Evolutionary conservation across 108 stramenopile species (phyloP), one percentile per base, ranked within the genome.

Genomic region (Conticribra guillardii): DNA sequence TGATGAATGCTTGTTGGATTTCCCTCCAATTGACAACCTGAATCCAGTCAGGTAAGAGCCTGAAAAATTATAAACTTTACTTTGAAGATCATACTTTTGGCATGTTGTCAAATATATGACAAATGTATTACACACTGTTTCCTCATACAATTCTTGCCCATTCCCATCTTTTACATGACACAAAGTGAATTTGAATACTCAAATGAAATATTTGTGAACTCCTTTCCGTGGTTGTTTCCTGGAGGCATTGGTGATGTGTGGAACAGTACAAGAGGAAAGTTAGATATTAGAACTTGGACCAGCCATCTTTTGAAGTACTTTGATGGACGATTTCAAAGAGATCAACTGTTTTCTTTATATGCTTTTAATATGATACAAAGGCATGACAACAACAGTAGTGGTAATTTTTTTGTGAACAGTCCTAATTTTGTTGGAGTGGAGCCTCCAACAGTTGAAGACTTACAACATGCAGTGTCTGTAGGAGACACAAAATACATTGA

Each of bases 251-350:
- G 52, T 0, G 75, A 71, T 26, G 33, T 60, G 5, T 68, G 71
- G 29, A 63, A 76, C 24, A 11, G 11, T 22, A 50, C 18, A 26
- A 30, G 73, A 21, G 67, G 67, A 8, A 60, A 33, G 46, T 21
- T 37, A 0, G 23, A 46, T 3, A 30, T 28, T 24, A 16, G 7
- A 5, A 46, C 33, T 2, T 76, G 75, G 75, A 70, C 69, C 3
- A 41, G 27, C 3, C 69, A 76, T 29, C 14, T 76, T 1, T 4
- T 76, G 4, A 61, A 27, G 7, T 76, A 64, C 27, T 26, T 54
- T 24, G 75, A 76, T 19, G 75, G 75, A 3, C 15, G 75, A 32
- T 76, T 76, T n/a, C n/a, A n/a, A n/a, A n/a, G n/a, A n/a, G n/a
- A n/a, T n/a, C n/a, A n/a, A n/a, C n/a, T n/a, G n/a, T 4, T 15